Base-by-base conservation (phyloP, 1,139 yeast genomes). In the Blastobotrys raffinosifermentans region DNA sequence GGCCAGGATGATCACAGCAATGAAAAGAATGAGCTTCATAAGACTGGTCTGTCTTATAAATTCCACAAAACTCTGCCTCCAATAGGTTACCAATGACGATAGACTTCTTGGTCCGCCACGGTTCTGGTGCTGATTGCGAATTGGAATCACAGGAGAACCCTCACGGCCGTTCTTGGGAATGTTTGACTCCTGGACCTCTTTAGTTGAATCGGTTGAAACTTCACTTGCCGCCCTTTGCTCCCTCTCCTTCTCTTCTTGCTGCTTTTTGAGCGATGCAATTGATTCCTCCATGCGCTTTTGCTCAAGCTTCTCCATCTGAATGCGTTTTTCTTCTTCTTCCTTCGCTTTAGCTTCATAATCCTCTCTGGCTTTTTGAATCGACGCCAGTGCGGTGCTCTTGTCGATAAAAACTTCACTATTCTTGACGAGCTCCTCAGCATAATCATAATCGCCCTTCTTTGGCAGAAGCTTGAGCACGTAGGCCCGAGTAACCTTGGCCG, bases 301-400 rank as follows among this genome's bases (percentile, higher is more conserved):
- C 40, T 42, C 48, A 34, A 39, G 40, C 29, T 31, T 27, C 23
- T 27, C 40, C 14, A 34, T 29, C 8, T 13, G 30, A 17, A 34
- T 40, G 11, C 37, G 29, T 15, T 31, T 34, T 26, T 31, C 42
- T 31, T 35, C 35, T 26, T 35, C 56, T 54, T 44, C 55, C 53
- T 35, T 57, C 60, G 43, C 37, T 19, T 18, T 31, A 25, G 21
- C 66, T 70, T 29, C 69, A 73, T 45, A 68, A 73, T 40, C 43
- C 53, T 61, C 21, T 34, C 16, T 30, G n/a, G 20, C 34, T 31
- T 29, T 33, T 19, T 29, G 34, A 25, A 20, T 18, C 26, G 33
- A 33, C 32, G 27, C 26, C 17, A 31, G 30, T 10, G 26, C 35
- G 10, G 35, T 32, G 7, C 16, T 21, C n/a, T 29, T 18, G 21